Base-by-base conservation (phyloP, 768 basidiomycete genomes). In the Suillus plorans region DNA sequence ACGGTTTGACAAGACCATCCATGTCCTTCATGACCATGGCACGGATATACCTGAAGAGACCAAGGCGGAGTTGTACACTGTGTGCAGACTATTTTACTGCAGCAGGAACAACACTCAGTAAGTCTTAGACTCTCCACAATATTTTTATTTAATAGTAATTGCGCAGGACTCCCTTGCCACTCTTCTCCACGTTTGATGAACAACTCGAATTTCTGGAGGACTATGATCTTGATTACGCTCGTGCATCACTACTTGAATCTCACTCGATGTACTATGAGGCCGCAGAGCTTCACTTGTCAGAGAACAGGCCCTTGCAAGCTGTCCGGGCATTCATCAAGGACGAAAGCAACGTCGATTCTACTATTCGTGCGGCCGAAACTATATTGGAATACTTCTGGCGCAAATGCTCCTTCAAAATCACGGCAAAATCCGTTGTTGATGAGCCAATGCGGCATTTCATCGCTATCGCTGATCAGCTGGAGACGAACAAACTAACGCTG, bases 181-280 rank as follows among this genome's bases (percentile, higher is more conserved):
- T 90, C 4, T 91, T 91, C 64, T 65, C 76, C 0, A 76, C 80
- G 0, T 73, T 79, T 1, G 84, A 89, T 31, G 85, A 87, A 22
- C 79, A 79, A n/a, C 66, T 88, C n/a, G 81, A 83, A 44, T 91
- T 85, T 64, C 77, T 87, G 16, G 82, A 87, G 62, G 80, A 85
- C 5, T 80, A 80, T 53, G 82, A 82, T 41, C 73, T 90, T 6
- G 84, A 86, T 67, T 64, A 78, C 16, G 81, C 84, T 8, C 84
- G 79, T 8, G 82, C 83, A 0, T 71, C 74, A 0, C 67, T 89
- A 7, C 75, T 88, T 14, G 77, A 79, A 36, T 72, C 74, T 6
- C 76, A 81, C 10, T 81, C 79, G 14, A 77, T 78, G 65, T 78
- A 73, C 55, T 61, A 67, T 1, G 84, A 88, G 39, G 88, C 88